These are phyloP conservation scores for Colletotrichum ledebouriae DNA, from an alignment of 2,329 filamentous ascomycete genomes.

Conservation along the genomic window DNA sequence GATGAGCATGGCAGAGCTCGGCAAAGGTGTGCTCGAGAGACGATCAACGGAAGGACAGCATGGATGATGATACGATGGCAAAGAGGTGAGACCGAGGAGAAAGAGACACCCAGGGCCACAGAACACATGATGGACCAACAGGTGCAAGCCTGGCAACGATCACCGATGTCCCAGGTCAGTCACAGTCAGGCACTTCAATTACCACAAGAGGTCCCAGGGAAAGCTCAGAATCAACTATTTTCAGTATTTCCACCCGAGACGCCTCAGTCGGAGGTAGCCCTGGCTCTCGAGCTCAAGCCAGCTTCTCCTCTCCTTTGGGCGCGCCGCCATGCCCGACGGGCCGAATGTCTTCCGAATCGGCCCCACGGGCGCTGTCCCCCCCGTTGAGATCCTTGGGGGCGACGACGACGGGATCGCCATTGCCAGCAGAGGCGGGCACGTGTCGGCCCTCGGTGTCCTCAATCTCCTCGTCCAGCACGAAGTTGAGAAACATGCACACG, in stretches of 20 bases:
- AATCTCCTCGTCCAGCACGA: slow-evolving; percentile 80
- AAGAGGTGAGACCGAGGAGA: no score
- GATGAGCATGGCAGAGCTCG: no score
- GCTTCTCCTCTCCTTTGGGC: slow-evolving; percentile 39
- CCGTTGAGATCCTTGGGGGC: slow-evolving; percentile 29
- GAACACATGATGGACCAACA: no score
- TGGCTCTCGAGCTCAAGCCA: slow-evolving; percentile 12
- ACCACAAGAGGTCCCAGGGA: no score
- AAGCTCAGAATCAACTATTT: background rate
- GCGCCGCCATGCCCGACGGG: slow-evolving; percentile 21
- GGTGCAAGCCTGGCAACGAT: no score
- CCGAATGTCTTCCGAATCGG: slow-evolving; percentile 41
- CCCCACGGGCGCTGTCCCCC: slow-evolving; percentile 37
- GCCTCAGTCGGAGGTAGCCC: no score
- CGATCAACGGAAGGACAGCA: no score
- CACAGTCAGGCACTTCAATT: no score
- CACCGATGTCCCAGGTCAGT: no score
- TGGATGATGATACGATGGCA: no score
- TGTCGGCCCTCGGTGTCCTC: slow-evolving; percentile 65
- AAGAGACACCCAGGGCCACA: no score
- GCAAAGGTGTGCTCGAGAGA: no score
- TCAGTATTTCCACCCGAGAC: background rate
- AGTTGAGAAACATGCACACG: slow-evolving; percentile 79
- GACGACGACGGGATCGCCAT: background rate
- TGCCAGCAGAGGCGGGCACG: slow-evolving; percentile 1